Base-by-base conservation (phyloP, 306 rosid genomes). In the Pterocarpus santalinus region DNA sequence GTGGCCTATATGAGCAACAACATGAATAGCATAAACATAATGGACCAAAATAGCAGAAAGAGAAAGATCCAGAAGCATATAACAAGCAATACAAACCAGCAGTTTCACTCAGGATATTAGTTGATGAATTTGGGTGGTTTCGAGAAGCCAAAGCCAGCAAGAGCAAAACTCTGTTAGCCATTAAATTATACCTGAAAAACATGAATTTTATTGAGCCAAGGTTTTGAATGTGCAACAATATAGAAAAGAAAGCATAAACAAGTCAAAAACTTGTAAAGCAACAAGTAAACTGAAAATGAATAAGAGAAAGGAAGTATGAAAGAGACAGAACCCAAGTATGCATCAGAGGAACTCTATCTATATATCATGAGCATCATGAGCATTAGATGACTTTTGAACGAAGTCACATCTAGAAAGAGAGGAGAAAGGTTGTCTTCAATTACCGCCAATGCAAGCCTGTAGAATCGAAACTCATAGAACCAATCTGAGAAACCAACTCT, bases 391-490 rank as follows among this genome's bases (percentile, higher is more conserved):
- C 28, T 66, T 84, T 80, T 14, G 43, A 71, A 60, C 82, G 15
- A 71, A 83, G 15, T 69, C 16, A 33, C 35, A 63, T 39, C 36
- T 30, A 72, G 51, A 79, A 38, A 22, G 33, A 41, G 73, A 43
- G 67, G 73, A 43, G 60, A 57, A 28, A 68, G 68, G 73, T 56
- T 57, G 77, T 36, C 58, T 71, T 35, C 66, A 84, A 73, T 69
- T 88, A 95, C 99, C 98, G 89, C 99, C 99, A 95, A 89, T 95
- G 99, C 92, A 95, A 86, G 78, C 98, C 93, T 77, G 75, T 72
- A 72, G 99, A 95, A 82, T 92, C 97, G 86, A 95, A 95, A 87
- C 98, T 95, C 97, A 93, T 79, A 22, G 98, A 89, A 70, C 88
- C 89, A 85, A 95, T 94, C 92, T 92, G 92, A 87, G 94, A 90